Evolutionary conservation across 208 protist genomes (phyloP).

Genomic region (Leishmania lainsoni): DNA sequence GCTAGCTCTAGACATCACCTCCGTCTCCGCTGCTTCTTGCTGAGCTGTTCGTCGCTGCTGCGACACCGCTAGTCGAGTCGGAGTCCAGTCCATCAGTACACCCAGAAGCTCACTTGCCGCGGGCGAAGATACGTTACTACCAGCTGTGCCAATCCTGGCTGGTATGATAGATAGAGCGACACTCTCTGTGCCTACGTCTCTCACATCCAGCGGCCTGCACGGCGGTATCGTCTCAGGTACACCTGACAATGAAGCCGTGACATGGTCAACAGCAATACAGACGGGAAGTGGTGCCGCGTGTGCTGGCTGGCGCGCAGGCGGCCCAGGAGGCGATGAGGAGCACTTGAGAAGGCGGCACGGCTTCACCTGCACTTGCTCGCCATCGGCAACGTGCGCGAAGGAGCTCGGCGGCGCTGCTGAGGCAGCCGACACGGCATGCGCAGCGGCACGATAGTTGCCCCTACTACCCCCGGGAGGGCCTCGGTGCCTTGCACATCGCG

Average conservation of each 20-base stretch:
- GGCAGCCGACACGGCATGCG: background rate
- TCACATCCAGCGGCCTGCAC: background rate
- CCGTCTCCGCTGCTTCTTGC: background rate
- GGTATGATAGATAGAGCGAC: slow-evolving; percentile 11
- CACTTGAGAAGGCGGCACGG: background rate
- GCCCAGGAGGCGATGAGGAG: background rate
- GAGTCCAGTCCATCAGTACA: slow-evolving; percentile 15
- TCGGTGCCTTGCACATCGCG: background rate
- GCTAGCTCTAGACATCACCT: background rate
- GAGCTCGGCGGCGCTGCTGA: background rate
- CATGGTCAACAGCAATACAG: background rate
- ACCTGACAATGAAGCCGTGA: background rate
- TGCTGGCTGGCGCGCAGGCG: background rate
- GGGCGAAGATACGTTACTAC: slow-evolving; percentile 7
- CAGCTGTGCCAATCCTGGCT: background rate
- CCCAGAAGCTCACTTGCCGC: slow-evolving; percentile 17
- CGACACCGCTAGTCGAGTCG: background rate
- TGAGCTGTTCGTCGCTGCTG: background rate
- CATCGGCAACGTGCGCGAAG: background rate
- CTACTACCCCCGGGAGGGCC: background rate
- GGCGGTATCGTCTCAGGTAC: background rate
- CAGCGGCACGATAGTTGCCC: background rate
- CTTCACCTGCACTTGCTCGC: background rate
- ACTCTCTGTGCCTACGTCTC: background rate
- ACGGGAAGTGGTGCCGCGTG: background rate